These are phyloP conservation scores for Sarocladium strictum DNA, from an alignment of 2,329 filamentous ascomycete genomes.

Conservation along the genomic window DNA sequence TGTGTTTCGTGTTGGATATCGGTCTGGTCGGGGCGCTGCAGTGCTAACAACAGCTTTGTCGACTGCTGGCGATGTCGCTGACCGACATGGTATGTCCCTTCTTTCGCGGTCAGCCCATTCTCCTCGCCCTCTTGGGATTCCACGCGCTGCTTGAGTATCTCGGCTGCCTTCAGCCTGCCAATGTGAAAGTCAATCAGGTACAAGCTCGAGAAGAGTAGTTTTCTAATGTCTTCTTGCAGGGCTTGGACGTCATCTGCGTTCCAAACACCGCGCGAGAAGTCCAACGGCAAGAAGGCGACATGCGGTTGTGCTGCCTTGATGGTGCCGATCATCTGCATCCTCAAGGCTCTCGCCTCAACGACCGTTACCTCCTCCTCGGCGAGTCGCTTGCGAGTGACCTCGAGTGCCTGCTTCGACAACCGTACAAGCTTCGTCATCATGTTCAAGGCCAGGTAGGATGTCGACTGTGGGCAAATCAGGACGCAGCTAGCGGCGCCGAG, in stretches of 20 bases:
- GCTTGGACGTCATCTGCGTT: slow-evolving; percentile 33
- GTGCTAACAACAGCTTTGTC: slow-evolving; percentile 26
- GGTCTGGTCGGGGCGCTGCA: slow-evolving; percentile 30
- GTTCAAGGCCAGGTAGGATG: slow-evolving; percentile 35
- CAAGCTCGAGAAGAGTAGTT: slow-evolving; percentile 26
- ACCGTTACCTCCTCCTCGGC: neutral
- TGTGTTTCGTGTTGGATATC: slow-evolving; percentile 25
- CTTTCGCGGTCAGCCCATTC: neutral
- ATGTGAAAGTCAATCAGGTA: slow-evolving; percentile 39
- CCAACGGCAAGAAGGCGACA: slow-evolving; percentile 38
- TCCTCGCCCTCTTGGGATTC: slow-evolving; percentile 12
- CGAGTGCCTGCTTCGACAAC: slow-evolving; percentile 25
- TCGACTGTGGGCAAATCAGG: slow-evolving; percentile 43
- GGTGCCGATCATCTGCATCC: slow-evolving; percentile 22
- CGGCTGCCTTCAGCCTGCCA: slow-evolving; percentile 16
- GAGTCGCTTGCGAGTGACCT: slow-evolving; percentile 18
- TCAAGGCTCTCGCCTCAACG: slow-evolving; percentile 19
- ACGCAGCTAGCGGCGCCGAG: slow-evolving; percentile 37
- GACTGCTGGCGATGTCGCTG: slow-evolving; percentile 25
- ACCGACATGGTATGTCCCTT: slow-evolving; percentile 15
- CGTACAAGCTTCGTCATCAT: slow-evolving; percentile 24
- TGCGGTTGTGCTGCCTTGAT: slow-evolving; percentile 33
- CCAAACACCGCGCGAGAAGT: slow-evolving; percentile 40
- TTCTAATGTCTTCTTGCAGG: slow-evolving; percentile 29
- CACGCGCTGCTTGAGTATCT: slow-evolving; percentile 14